phyloP scores from a whole-genome alignment of 179 eudicot species.

The Drosera spatulata region DNA sequence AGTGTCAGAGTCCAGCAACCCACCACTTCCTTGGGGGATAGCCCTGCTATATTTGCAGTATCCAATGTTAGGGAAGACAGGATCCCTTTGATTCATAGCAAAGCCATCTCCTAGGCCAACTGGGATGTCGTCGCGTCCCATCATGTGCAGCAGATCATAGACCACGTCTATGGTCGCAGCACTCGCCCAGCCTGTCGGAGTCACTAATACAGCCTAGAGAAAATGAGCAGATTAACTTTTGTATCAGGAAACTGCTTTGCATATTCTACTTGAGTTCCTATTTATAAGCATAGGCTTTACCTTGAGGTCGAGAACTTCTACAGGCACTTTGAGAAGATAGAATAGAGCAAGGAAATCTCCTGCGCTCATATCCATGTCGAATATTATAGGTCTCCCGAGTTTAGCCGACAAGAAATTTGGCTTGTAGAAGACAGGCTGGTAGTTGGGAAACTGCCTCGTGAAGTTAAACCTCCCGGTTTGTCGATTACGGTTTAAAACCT shows the following conservation, averaged over 20 bases:
- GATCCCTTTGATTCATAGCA: conserved; percentile 55
- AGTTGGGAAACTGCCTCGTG: conserved; percentile 60
- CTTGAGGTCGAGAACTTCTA: conserved; percentile 46
- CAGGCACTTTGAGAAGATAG: conserved; percentile 65
- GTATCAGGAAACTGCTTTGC: neutral
- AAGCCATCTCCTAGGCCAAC: conserved; percentile 74
- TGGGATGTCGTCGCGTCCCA: conserved; percentile 88
- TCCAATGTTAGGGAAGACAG: conserved; percentile 39
- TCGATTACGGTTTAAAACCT: conserved; percentile 67
- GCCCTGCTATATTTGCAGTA: conserved; percentile 62
- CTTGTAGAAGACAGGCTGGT: conserved; percentile 34
- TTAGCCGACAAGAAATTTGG: conserved; percentile 35
- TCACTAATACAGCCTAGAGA: conserved; percentile 60
- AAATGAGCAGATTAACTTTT: neutral
- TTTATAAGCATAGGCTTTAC: conserved; percentile 10
- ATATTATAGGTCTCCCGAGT: conserved; percentile 47
- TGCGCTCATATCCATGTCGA: conserved; percentile 85
- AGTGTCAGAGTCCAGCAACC: conserved; percentile 81
- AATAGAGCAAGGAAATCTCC: conserved; percentile 72
- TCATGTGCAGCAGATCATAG: conserved; percentile 84
- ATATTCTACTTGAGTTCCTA: neutral
- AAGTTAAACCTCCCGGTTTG: conserved; percentile 70
- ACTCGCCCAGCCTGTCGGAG: conserved; percentile 87
- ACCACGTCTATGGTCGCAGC: conserved; percentile 71
- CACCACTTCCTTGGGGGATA: conserved; percentile 85